These are phyloP conservation scores for Batrachochytrium dendrobatidis DNA, from an alignment of 371 early-diverging fungal species.

Conservation along the genomic window DNA sequence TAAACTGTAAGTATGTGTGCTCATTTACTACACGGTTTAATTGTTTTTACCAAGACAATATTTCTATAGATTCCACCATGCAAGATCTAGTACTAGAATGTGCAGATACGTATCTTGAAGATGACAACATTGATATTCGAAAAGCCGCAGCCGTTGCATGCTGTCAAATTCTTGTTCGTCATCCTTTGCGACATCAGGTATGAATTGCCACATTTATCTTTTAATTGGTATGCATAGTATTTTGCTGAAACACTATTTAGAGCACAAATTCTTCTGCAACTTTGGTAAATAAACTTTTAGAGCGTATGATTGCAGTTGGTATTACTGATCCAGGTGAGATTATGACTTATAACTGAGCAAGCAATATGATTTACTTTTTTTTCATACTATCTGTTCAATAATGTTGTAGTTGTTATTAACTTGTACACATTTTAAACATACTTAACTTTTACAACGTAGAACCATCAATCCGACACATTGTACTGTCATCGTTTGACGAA, in stretches of 20 bases:
- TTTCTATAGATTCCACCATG: too few relatives aligned
- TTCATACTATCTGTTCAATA: neutral
- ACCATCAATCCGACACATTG: constrained; percentile 69
- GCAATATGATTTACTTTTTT: too few relatives aligned
- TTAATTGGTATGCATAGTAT: neutral
- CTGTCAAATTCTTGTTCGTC: constrained; percentile 57
- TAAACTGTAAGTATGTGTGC: constrained; percentile 41
- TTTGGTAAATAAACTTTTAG: constrained; percentile 62
- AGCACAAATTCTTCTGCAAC: neutral
- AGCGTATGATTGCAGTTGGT: constrained; percentile 78
- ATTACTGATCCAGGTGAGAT: constrained; percentile 66
- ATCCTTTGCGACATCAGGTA: constrained; percentile 41
- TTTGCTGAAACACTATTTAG: neutral
- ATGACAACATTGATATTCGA: constrained; percentile 75
- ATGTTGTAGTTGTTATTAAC: too few relatives aligned
- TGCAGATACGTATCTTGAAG: constrained; percentile 77
- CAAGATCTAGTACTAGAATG: neutral
- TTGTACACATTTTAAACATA: neutral
- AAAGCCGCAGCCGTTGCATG: constrained; percentile 85
- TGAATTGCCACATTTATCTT: constrained; percentile 1
- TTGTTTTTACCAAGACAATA: too few relatives aligned
- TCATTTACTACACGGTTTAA: too few relatives aligned
- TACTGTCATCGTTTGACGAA: constrained; percentile 69
- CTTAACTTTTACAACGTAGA: constrained; percentile 37
- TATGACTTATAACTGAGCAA: too few relatives aligned